Evolutionary conservation across 306 rosid genomes (phyloP).

Genomic region (Cicer cuneatum): DNA sequence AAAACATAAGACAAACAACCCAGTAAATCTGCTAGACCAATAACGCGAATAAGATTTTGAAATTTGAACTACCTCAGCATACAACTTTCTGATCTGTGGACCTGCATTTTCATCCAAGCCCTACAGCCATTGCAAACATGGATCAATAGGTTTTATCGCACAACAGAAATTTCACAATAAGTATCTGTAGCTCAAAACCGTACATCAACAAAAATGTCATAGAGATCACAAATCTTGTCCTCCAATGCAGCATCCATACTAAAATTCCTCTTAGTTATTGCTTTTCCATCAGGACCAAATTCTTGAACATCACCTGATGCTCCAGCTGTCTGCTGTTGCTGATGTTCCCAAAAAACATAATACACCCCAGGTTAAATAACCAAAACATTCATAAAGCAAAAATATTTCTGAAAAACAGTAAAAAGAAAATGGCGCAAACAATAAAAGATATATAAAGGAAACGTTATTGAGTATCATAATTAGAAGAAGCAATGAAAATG

Average conservation of each 20-base stretch:
- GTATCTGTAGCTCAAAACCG: constrained; percentile 44
- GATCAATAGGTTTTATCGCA: constrained; percentile 25
- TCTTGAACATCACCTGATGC: constrained; percentile 70
- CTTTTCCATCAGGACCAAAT: constrained; percentile 68
- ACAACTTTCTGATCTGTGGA: constrained; percentile 89
- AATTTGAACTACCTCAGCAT: constrained; percentile 74
- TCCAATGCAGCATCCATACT: constrained; percentile 82
- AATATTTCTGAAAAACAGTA: constrained; percentile 24
- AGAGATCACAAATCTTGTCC: constrained; percentile 98
- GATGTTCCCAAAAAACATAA: constrained; percentile 55
- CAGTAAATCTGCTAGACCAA: constrained; percentile 10
- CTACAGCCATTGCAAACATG: constrained; percentile 60
- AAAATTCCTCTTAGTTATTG: constrained; percentile 61
- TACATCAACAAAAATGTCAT: constrained; percentile 97
- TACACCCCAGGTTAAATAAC: constrained; percentile 41
- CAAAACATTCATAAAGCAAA: constrained; percentile 21
- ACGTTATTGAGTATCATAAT: constrained; percentile 28
- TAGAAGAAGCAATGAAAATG: constrained; percentile 36
- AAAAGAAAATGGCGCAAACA: constrained; percentile 17
- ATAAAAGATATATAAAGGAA: constrained; percentile 27
- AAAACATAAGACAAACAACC: constrained; percentile 38
- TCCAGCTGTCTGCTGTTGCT: constrained; percentile 74
- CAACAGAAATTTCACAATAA: constrained; percentile 35
- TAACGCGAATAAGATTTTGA: constrained; percentile 9
- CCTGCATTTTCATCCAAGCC: constrained; percentile 95